phyloP scores from a whole-genome alignment of 257 asterid genomes.

The Fraxinus americana region DNA sequence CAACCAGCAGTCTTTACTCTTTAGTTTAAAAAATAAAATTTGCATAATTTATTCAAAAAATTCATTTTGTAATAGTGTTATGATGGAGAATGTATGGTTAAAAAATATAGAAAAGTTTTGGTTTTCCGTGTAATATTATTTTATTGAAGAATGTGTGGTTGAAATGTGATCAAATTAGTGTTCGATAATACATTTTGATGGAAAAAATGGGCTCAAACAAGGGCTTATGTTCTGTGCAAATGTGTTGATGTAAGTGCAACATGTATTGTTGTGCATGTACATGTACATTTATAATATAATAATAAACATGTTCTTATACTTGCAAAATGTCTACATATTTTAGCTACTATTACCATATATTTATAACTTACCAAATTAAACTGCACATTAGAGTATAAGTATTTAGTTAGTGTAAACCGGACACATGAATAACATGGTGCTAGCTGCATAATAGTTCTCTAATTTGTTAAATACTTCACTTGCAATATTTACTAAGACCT shows the following conservation, averaged over 20 bases:
- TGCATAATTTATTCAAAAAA: not conserved
- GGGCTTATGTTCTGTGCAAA: not conserved
- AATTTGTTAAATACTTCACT: not conserved
- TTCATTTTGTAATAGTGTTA: too few species aligned
- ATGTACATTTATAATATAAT: not conserved
- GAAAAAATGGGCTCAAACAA: too few species aligned
- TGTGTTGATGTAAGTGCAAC: not conserved
- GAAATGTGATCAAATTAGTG: too few species aligned
- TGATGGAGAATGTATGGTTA: too few species aligned
- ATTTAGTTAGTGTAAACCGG: slow-evolving; percentile 4
- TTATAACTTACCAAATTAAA: not conserved
- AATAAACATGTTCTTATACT: not conserved
- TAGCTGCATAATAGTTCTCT: not conserved
- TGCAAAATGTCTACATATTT: not conserved
- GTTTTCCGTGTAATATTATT: too few species aligned
- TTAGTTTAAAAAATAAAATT: too few species aligned
- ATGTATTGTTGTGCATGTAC: not conserved
- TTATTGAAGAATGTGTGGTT: too few species aligned
- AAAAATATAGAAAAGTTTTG: too few species aligned
- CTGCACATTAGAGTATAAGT: not conserved
- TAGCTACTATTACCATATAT: not conserved
- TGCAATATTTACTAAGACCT: not conserved
- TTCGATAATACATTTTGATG: too few species aligned
- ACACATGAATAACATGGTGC: not conserved
- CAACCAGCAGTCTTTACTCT: not conserved